Conservation (phyloP, 2,329 filamentous ascomycete species). For the Rhinocladiella similis region DNA sequence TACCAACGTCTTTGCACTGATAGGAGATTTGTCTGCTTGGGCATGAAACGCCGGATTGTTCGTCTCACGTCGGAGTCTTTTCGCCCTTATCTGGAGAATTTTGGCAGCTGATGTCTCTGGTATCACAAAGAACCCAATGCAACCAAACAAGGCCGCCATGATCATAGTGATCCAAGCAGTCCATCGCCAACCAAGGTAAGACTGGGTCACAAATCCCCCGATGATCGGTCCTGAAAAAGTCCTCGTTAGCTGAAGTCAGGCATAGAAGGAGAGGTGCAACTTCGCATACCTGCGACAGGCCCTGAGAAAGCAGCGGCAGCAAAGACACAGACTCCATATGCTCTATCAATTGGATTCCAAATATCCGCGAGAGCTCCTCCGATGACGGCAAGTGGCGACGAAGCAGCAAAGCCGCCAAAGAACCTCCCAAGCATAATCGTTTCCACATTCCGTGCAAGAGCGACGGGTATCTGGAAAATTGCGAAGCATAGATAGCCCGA, state of each 20-base stretch:
- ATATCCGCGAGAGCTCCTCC: conserved; percentile 53
- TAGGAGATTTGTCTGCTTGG: conserved; percentile 44
- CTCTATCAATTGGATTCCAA: conserved; percentile 50
- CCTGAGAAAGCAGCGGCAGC: conserved; percentile 50
- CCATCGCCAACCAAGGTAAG: conserved; percentile 57
- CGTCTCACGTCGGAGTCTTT: conserved; percentile 48
- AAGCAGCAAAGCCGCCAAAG: conserved; percentile 54
- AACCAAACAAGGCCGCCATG: conserved; percentile 43
- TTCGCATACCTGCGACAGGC: conserved; percentile 35
- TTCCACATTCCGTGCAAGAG: conserved; percentile 53
- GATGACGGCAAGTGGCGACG: conserved; percentile 52
- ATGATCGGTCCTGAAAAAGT: conserved; percentile 38
- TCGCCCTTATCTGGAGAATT: conserved; percentile 51
- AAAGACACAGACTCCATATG: conserved; percentile 48
- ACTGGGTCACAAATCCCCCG: conserved; percentile 52
- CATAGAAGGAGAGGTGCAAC: not conserved
- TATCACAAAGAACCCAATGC: conserved; percentile 47
- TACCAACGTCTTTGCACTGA: conserved; percentile 41
- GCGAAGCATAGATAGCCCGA: conserved; percentile 50
- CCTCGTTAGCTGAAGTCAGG: not conserved
- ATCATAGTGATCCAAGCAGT: conserved; percentile 58
- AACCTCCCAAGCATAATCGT: conserved; percentile 59
- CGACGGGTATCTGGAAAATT: conserved; percentile 58
- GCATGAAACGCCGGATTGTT: conserved; percentile 50
- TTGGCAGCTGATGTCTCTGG: conserved; percentile 54